Percentiles rank a stretch among this genome's conserved stretches.
Conservation (phyloP, 257 asterid genomes). For the Ballota nigra region DNA sequence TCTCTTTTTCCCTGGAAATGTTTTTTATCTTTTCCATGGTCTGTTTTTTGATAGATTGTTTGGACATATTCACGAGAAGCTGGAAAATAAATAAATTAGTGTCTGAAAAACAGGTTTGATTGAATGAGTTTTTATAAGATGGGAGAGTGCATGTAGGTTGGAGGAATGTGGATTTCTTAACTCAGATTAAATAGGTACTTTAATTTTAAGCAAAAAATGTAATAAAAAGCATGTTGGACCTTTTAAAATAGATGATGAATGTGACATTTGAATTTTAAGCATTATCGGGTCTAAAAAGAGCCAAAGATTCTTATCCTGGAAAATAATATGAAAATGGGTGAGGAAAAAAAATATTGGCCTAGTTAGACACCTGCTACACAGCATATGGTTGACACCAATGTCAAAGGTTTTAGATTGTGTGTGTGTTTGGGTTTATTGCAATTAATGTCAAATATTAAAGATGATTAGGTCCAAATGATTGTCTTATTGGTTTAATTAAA, state of each 20-base stretch:
- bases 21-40: conserved; percentile 41
- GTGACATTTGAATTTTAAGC: conserved; percentile 30
- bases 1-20: conserved; percentile 46
- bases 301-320: conserved; percentile 22
- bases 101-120: background rate
- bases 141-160: conserved; percentile 40
- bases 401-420: background rate
- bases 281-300: conserved; percentile 12
- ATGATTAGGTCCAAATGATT: conserved; percentile 7
- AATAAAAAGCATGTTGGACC: conserved; percentile 35
- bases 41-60: conserved; percentile 38
- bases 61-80: conserved; percentile 45
- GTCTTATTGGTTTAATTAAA: background rate
- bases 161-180: conserved; percentile 52
- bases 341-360: background rate
- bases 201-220: conserved; percentile 45
- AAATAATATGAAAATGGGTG: background rate
- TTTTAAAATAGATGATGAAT: conserved; percentile 26
- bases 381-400: conserved; percentile 4
- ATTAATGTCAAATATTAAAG: background rate
- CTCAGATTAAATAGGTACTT: conserved; percentile 36
- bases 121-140: conserved; percentile 2
- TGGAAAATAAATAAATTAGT: background rate
- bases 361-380: conserved; percentile 17
- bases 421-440: conserved; percentile 8